Evolutionary conservation across 169 alveolate species (phyloP).

Genomic region (Babesia sp.): DNA sequence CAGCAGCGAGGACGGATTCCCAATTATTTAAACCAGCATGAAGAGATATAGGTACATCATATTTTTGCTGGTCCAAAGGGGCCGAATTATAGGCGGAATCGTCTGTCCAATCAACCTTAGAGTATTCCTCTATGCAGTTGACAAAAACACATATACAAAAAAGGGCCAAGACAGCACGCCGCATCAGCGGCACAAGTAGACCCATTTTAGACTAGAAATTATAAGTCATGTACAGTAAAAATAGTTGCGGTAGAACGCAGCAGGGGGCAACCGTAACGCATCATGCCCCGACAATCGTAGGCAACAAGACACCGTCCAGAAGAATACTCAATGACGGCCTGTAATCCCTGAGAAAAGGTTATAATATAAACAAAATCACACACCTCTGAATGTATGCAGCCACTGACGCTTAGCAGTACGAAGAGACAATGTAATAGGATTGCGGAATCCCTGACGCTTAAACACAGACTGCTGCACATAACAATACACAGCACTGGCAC

Average conservation of each 20-base stretch:
- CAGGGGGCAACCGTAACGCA: not conserved
- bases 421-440: conserved; percentile 35
- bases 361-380: not conserved
- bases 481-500: conserved; percentile 74
- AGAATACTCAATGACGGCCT: not conserved
- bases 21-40: not conserved
- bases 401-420: conserved; percentile 55
- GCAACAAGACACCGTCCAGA: not conserved
- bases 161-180: not conserved
- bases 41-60: not conserved
- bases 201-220: not conserved
- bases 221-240: not conserved
- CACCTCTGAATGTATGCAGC: conserved; percentile 50
- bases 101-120: not conserved
- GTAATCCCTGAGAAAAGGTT: conserved; percentile 7
- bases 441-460: conserved; percentile 59
- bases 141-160: not conserved
- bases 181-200: not conserved
- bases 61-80: not conserved
- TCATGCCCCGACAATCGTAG: conserved; percentile 3
- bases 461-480: conserved; percentile 59
- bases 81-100: not conserved
- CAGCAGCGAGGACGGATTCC: not conserved
- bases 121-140: conserved; percentile 5
- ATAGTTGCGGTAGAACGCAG: not conserved